Evolutionary conservation across 2,329 filamentous ascomycete genomes (phyloP).

Genomic region (Neocucurbitaria cava): DNA sequence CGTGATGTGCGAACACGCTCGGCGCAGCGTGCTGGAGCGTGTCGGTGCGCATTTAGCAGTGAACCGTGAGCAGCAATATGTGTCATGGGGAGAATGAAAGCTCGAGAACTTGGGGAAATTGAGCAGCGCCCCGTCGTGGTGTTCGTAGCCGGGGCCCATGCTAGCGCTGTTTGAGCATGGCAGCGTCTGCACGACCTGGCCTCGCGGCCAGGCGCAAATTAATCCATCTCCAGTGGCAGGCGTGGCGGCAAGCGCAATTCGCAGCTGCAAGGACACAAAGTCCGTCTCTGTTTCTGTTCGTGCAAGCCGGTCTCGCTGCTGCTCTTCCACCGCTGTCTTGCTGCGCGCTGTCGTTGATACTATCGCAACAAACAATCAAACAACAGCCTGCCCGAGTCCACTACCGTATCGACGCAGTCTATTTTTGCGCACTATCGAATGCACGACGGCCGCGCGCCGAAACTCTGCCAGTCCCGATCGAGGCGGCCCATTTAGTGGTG

Average conservation of each 20-base stretch:
- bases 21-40: background rate
- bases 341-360: background rate
- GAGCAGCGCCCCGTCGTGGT: background rate
- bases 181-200: constrained; percentile 26
- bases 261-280: constrained; percentile 1
- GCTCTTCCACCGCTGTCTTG: constrained; percentile 1
- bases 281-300: background rate
- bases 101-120: background rate
- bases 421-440: constrained; percentile 35
- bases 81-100: background rate
- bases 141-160: constrained; percentile 12
- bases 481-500: constrained; percentile 19
- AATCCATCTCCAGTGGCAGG: constrained; percentile 12
- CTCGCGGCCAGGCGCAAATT: constrained; percentile 23
- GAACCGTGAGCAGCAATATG: background rate
- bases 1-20: background rate
- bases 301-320: background rate
- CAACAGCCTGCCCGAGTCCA: constrained; percentile 1
- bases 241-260: constrained; percentile 8
- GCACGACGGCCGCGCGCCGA: constrained; percentile 14
- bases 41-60: too few relatives aligned
- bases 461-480: constrained; percentile 19
- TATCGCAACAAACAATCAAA: too few relatives aligned
- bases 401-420: too few relatives aligned
- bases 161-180: constrained; percentile 27